These are phyloP conservation scores for Ophiostoma sp. DNA, from an alignment of 2,329 filamentous ascomycete genomes.

Conservation along the genomic window DNA sequence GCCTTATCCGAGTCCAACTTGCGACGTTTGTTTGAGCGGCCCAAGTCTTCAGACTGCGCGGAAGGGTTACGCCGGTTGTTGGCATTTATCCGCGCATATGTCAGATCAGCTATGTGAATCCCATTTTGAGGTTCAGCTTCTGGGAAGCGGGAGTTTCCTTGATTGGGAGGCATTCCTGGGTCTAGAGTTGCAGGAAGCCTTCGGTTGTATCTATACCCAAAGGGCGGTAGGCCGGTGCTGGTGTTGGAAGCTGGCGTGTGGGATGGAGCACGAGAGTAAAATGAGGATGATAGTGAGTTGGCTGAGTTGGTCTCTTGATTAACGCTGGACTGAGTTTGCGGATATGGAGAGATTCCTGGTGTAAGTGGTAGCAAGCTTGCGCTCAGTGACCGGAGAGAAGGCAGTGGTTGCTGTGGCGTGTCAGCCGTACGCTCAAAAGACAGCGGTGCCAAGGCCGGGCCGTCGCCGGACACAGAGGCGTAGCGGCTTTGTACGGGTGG, in stretches of 20 bases:
- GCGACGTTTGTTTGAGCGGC: constrained; percentile 59
- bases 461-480: constrained; percentile 16
- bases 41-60: constrained; percentile 27
- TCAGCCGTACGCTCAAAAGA: background rate
- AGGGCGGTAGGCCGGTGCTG: constrained; percentile 3
- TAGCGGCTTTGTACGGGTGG: constrained; percentile 28
- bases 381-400: constrained; percentile 21
- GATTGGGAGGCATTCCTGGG: background rate
- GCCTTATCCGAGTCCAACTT: constrained; percentile 62
- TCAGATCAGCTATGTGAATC: no score
- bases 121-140: background rate
- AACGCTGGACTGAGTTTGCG: background rate
- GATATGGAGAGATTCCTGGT: background rate
- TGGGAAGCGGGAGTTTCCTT: background rate
- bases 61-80: constrained; percentile 22
- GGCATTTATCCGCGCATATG: background rate
- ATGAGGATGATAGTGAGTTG: background rate
- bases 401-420: constrained; percentile 16
- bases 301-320: background rate
- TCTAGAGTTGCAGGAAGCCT: background rate
- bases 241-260: constrained; percentile 36
- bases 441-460: constrained; percentile 20
- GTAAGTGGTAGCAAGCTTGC: constrained; percentile 8
- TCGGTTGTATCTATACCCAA: constrained; percentile 11
- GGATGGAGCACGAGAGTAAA: background rate